Evolutionary conservation across 2,329 filamentous ascomycete species (phyloP), one percentile per base, ranked within the genome.

Genomic region (Nemania sp.): DNA sequence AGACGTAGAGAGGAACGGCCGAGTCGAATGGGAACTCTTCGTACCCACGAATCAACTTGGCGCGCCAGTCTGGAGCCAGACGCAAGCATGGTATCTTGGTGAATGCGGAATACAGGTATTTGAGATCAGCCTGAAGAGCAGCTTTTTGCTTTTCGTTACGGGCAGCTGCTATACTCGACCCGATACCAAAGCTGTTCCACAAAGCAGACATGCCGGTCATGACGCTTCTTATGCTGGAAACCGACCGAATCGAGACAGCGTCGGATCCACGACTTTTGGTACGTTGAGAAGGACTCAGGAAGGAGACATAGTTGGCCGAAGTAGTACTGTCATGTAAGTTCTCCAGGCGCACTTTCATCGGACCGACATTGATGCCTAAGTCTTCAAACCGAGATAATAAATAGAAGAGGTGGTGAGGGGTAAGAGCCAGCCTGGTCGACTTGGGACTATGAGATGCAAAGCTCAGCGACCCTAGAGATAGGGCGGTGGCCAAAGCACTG

Each of bases 21-120:
- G 92, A 97, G 76, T 99, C 95, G 75, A 98, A 97, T 2, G 95
- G 95, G 68, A 98, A 99, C 76, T 97, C 94, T 76, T 99, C 95
- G 73, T 95, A 98, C 29, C 94, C 94, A 67, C 89, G 86, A 68
- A 99, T 97, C 63, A 97, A 81, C 54, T 90, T 88, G 50, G 94
- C 93, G 67, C 92, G 90, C 80, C 92, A 93, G 76, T 99, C 95
- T n/a, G 93, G 93, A 29, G 93, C 88, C 57, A 99, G 81, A 65
- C 90, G 88, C 65, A 99, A 81, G 72, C 91, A 97, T 0, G 95
- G 95, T 45, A 99, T 96, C 79, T 98, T 99, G 72, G 95, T 99
- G 74, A 98, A 99, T 59, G 95, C 92, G 43, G 95, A 98, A 79
- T 97, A 99, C 35, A 99, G 82, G 75, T 99, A 98, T 75, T 94